Conservation (phyloP, 2,329 filamentous ascomycete genomes). For the Neofusicoccum sp. region DNA sequence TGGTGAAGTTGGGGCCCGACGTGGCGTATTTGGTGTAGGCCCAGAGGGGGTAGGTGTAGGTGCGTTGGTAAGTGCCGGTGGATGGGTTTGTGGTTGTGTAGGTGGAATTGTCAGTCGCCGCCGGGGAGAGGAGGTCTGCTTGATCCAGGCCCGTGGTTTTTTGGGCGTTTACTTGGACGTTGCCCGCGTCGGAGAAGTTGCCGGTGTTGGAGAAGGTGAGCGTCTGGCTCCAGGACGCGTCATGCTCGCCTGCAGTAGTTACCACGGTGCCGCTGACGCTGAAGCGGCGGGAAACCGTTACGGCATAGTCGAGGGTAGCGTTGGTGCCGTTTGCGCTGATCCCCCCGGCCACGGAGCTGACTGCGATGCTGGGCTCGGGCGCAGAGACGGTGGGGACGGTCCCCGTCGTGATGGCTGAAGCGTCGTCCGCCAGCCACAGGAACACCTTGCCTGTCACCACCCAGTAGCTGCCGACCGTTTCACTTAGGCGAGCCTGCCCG, state of each 20-base stretch:
- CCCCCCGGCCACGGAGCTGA: conserved; percentile 52
- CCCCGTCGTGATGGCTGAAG: conserved; percentile 57
- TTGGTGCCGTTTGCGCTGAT: conserved; percentile 57
- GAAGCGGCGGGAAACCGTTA: conserved; percentile 59
- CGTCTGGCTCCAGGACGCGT: conserved; percentile 60
- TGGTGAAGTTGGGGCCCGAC: conserved; percentile 44
- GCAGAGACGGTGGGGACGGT: conserved; percentile 36
- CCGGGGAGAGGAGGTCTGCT: not conserved
- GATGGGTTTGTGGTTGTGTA: conserved; percentile 23
- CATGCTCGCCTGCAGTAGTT: conserved; percentile 49
- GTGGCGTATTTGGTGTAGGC: conserved; percentile 56
- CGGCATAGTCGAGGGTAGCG: conserved; percentile 61
- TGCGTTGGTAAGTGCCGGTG: conserved; percentile 41
- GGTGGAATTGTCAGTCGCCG: not conserved
- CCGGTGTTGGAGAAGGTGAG: conserved; percentile 61
- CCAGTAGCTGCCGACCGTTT: conserved; percentile 69
- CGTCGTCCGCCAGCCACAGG: conserved; percentile 64
- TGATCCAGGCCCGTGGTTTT: conserved; percentile 54
- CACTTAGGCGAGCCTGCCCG: conserved; percentile 43
- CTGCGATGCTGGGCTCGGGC: conserved; percentile 50
- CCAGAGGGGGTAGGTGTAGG: conserved; percentile 64
- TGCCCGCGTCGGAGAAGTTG: conserved; percentile 56
- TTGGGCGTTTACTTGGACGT: conserved; percentile 57
- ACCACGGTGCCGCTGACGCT: conserved; percentile 56
- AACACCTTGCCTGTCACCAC: conserved; percentile 79